These are phyloP conservation scores for Cyclotella distinguenda DNA, from an alignment of 108 stramenopile species.

Conservation along the genomic window DNA sequence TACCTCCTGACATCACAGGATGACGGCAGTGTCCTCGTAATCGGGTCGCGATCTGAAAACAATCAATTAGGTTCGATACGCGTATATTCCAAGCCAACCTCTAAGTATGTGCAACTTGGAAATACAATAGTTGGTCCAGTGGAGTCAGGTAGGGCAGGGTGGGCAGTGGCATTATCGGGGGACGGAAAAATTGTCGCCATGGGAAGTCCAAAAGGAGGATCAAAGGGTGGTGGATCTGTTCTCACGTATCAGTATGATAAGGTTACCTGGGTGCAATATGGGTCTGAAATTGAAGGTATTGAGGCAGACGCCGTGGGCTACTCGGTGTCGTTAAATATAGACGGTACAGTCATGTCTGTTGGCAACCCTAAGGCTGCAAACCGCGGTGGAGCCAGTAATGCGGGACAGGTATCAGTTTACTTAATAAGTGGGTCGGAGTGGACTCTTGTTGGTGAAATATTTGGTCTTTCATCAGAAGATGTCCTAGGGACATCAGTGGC, in stretches of 20 bases:
- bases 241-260: conserved; percentile 19
- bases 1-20: too few species aligned
- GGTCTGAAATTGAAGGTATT: conserved; percentile 1
- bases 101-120: conserved; percentile 4
- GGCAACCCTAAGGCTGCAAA: conserved; percentile 16
- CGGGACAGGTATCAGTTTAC: conserved; percentile 17
- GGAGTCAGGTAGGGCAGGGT: not conserved
- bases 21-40: conserved; percentile 22
- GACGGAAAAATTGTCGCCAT: conserved; percentile 30
- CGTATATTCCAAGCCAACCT: conserved; percentile 6
- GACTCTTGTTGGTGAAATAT: conserved; percentile 7
- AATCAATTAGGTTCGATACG: conserved; percentile 20
- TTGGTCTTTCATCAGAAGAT: conserved; percentile 4
- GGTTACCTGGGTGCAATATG: conserved; percentile 1
- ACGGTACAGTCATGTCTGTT: conserved; percentile 9
- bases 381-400: not conserved
- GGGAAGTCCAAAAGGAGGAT: conserved; percentile 18
- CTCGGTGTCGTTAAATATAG: conserved; percentile 9
- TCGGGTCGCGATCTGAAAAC: conserved; percentile 27
- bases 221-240: conserved; percentile 20
- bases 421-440: conserved; percentile 5
- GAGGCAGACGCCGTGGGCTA: conserved; percentile 13
- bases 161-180: conserved; percentile 14
- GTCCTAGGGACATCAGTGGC: conserved; percentile 22
- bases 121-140: not conserved